Percentiles rank a stretch among this genome's conserved stretches.
Conservation (phyloP, 176 grass and related monocot genomes). For the Aegilops umbellulata region DNA sequence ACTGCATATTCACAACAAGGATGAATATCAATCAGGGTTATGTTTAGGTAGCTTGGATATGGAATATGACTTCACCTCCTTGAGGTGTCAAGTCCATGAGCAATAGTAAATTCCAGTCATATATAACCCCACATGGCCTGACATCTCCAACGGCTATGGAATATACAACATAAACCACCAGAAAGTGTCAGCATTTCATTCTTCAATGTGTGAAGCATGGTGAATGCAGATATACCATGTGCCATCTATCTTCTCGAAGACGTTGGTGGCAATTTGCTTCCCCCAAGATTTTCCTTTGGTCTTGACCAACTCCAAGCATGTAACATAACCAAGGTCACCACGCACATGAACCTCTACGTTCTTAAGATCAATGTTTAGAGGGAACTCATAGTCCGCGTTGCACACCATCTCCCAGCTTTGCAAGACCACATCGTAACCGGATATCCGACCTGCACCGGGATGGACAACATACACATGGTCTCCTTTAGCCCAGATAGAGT, state of each 20-base stretch:
- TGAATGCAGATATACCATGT: slow-evolving; percentile 89
- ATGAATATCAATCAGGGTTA: neutral
- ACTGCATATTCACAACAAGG: neutral
- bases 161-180: neutral
- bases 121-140: neutral
- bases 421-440: slow-evolving; percentile 68
- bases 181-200: slow-evolving; percentile 26
- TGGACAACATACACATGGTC: slow-evolving; percentile 81
- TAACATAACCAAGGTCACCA: slow-evolving; percentile 68
- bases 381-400: slow-evolving; percentile 62
- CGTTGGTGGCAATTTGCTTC: slow-evolving; percentile 80
- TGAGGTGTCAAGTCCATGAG: slow-evolving; percentile 4
- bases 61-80: neutral
- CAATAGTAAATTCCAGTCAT: neutral
- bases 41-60: neutral
- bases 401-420: slow-evolving; percentile 84
- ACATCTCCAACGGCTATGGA: neutral
- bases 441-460: slow-evolving; percentile 64
- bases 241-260: slow-evolving; percentile 80
- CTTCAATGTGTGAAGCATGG: slow-evolving; percentile 86
- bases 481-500: slow-evolving; percentile 72
- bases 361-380: slow-evolving; percentile 68
- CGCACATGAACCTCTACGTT: slow-evolving; percentile 62
- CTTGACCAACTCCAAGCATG: slow-evolving; percentile 90
- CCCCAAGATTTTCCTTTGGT: slow-evolving; percentile 85